Evolutionary conservation across 1,139 yeast species (phyloP), one percentile per base, ranked within the genome.

Genomic region (Hansenula lynferdii): DNA sequence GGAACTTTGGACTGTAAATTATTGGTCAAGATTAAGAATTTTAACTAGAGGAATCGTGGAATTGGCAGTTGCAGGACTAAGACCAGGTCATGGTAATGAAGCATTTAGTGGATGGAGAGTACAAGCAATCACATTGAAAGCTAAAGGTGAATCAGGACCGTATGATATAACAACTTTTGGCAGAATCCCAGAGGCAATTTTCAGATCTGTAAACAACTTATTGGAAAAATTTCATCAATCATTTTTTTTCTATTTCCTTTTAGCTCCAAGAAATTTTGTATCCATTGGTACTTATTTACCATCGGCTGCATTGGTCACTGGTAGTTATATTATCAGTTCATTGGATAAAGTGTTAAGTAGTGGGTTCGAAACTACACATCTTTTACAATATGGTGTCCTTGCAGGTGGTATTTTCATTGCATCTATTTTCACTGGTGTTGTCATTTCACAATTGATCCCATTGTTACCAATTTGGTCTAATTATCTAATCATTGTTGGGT

Each of bases 181-280:
- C 5, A 74, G 98, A 57, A 72, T 90, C 5, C 76, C 89, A 15
- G 99, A 94, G 59, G 86, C 94, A 3, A 69, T 85, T 14, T 80
- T 90, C 56, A 74, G 98, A 47, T 82, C 96, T 0, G 86, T 94
- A 31, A 94, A 94, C 63, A 94, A 94, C 58, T 69, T 94, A 50
- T 68, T 92, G 41, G 99, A 94, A 60, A 95, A 90, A 58, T 92
- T 92, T 61, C 99, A 94, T 60, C 98, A 94, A 60, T 87, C 97
- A 1, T 94, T 89, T 58, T 94, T 94, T 69, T 94, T 90, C 57
- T 94, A 90, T 64, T 70, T 92, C 52, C 63, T 94, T 64, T 63
- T 94, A 42, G 76, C 90, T 0, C 94, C 97, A 11, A 67, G 72
- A 43, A 64, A 74, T 43, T 94, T 94, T 64, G 95, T 92, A 14